Evolutionary conservation across 176 grass and related monocot genomes (phyloP).

Genomic region (Eragrostis nindensis): DNA sequence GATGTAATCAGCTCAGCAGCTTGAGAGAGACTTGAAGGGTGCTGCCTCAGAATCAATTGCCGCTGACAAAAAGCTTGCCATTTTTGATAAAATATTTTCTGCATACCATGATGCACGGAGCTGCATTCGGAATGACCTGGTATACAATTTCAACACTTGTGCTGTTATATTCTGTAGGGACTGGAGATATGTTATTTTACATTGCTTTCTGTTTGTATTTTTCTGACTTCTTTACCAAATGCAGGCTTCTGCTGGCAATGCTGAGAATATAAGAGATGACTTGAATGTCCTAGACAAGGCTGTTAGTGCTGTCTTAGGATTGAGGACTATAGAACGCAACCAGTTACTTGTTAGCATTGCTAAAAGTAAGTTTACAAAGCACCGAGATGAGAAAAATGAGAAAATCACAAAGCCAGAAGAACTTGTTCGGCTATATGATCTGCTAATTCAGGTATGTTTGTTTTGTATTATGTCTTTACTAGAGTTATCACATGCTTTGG

Average conservation of each 20-base stretch:
- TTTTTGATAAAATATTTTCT: constrained; percentile 97
- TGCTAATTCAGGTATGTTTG: constrained; percentile 79
- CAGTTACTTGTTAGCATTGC: constrained; percentile 81
- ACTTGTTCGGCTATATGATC: constrained; percentile 92
- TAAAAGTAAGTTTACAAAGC: constrained; percentile 97
- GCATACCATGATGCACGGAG: constrained; percentile 97
- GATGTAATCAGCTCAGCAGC: constrained; percentile 95
- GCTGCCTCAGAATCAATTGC: constrained; percentile 66
- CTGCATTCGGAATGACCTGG: constrained; percentile 97
- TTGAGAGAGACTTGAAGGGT: constrained; percentile 82
- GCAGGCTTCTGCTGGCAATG: constrained; percentile 84
- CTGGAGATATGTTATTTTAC: constrained; percentile 1
- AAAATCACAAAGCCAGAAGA: constrained; percentile 98
- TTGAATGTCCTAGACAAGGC: constrained; percentile 96
- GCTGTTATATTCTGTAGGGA: background rate
- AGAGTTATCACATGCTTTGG: constrained; percentile 32
- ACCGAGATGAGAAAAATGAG: constrained; percentile 83
- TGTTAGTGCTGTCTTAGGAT: constrained; percentile 90
- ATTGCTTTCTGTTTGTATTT: background rate
- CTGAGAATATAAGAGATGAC: constrained; percentile 91
- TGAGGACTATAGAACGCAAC: constrained; percentile 93
- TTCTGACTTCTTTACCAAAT: constrained; percentile 23
- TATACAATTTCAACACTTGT: constrained; percentile 39
- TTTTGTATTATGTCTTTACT: constrained; percentile 32
- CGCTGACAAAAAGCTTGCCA: constrained; percentile 87